A percentile compares a stretch with the other conserved stretches of the same genome.
Conservation (phyloP, 2,329 filamentous ascomycete species). For the Monosporascus sp. region DNA sequence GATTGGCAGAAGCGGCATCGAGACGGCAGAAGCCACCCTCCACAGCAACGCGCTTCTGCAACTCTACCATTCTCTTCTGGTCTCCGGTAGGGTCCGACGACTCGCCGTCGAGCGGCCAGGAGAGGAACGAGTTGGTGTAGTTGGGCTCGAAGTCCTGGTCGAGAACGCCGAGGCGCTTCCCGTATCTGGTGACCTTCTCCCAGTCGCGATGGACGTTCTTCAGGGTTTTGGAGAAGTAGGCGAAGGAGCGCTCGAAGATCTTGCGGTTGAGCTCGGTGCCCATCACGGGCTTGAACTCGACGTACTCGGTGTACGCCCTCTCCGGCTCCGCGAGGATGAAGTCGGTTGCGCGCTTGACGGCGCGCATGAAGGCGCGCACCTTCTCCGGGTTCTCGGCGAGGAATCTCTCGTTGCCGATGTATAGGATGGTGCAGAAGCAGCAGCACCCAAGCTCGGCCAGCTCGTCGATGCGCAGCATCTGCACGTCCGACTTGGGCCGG, state of each 20-base stretch:
- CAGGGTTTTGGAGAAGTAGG: slow-evolving; percentile 69
- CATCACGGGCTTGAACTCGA: slow-evolving; percentile 69
- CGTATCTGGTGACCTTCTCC: slow-evolving; percentile 72
- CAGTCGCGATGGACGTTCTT: slow-evolving; percentile 73
- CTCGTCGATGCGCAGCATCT: slow-evolving; percentile 78
- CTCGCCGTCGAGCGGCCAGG: slow-evolving; percentile 60
- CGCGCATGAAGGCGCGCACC: slow-evolving; percentile 62
- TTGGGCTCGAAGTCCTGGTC: slow-evolving; percentile 61
- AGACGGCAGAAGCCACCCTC: slow-evolving; percentile 60
- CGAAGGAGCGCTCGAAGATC: slow-evolving; percentile 74
- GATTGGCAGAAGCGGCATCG: slow-evolving; percentile 17
- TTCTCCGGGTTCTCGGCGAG: slow-evolving; percentile 60
- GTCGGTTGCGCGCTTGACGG: slow-evolving; percentile 70
- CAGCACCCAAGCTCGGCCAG: slow-evolving; percentile 75
- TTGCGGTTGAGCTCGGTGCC: slow-evolving; percentile 64
- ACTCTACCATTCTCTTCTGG: slow-evolving; percentile 66
- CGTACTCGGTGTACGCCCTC: slow-evolving; percentile 61
- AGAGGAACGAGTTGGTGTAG: slow-evolving; percentile 68
- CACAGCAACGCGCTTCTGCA: slow-evolving; percentile 62
- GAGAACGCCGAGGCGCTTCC: slow-evolving; percentile 66
- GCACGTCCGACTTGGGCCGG: slow-evolving; percentile 61
- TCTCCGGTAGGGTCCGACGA: slow-evolving; percentile 64
- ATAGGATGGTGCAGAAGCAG: slow-evolving; percentile 78
- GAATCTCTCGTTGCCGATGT: slow-evolving; percentile 73
- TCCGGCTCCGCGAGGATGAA: slow-evolving; percentile 61